phyloP scores from a whole-genome alignment of 148 eudicot genomes.

The Camellia sinensis region DNA sequence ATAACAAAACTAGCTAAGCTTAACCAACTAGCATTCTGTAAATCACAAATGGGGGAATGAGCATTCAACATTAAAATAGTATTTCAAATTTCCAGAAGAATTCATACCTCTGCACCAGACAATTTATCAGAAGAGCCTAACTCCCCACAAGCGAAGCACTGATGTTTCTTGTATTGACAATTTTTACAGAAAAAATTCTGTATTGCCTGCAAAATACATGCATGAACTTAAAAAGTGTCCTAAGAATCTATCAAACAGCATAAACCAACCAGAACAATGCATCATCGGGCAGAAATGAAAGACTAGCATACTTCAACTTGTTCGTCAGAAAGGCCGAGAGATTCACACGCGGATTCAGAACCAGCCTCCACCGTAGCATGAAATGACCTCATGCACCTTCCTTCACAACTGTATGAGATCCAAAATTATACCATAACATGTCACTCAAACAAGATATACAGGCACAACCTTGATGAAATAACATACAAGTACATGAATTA shows the following conservation, averaged over 20 bases:
- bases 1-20: not conserved
- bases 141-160: constrained; percentile 77
- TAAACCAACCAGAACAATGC: not conserved
- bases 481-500: not conserved
- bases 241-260: not conserved
- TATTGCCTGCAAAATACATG: constrained; percentile 45
- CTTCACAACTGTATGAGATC: constrained; percentile 68
- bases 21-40: constrained; percentile 3
- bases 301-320: constrained; percentile 56
- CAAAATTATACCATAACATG: not conserved
- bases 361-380: constrained; percentile 69
- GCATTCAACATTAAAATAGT: not conserved
- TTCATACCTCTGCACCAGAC: constrained; percentile 68
- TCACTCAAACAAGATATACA: not conserved
- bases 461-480: not conserved
- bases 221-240: not conserved
- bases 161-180: constrained; percentile 72
- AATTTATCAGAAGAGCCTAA: constrained; percentile 83
- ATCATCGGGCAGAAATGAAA: not conserved
- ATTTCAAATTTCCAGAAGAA: not conserved
- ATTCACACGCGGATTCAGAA: constrained; percentile 51
- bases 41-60: not conserved
- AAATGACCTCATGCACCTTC: constrained; percentile 89
- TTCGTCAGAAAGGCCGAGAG: constrained; percentile 59
- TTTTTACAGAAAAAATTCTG: constrained; percentile 58